Evolutionary conservation across 2,329 filamentous ascomycete genomes (phyloP), one percentile per base, ranked within the genome.

Genomic region (Arthroderma uncinatum): DNA sequence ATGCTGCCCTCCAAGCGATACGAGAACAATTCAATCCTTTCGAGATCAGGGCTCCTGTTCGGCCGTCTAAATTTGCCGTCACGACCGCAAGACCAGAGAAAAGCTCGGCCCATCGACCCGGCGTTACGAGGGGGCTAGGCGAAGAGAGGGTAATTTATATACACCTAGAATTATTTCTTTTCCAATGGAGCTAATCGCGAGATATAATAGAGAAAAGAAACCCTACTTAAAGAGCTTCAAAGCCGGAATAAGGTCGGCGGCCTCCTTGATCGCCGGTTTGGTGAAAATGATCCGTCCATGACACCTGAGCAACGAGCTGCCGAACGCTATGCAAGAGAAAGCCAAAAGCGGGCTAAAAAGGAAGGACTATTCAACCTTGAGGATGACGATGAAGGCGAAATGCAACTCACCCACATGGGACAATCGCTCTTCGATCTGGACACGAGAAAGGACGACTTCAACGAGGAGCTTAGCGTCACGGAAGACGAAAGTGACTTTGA

Each of bases 11-110:
- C 61, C 84, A 87, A 64, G 83, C 82, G 58, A 96, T 98, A 69
- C 86, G 93, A 68, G 91, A 97, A 67, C 86, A 91, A 64, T 97
- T 97, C 81, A 98, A 98, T 70, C 93, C 93, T 0, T 98, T 98
- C 73, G 93, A 98, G 68, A 82, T 95, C 70, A 94, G 94, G 73
- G 83, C 87, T 58, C 83, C 86, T 40, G 79, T 84, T 1, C 81
- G 86, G 59, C 87, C 85, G 0, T 84, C 84, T 57, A 97, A 97
- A 67, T 95, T 95, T 62, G 84, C 92, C 44, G 85, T 91, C 47
- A 90, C 87, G 0, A 91, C 80, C 55, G 82, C 81, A 0, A 62
- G 62, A 28, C 78, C 81, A 4, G 72, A 75, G 10, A 73, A 73
- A 30, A 75, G 76, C 78, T 75, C 78, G 25, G 78, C 85, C 62